Conservation (phyloP, 1,284 basidiomycete genomes). For the Puccinia coronata region DNA sequence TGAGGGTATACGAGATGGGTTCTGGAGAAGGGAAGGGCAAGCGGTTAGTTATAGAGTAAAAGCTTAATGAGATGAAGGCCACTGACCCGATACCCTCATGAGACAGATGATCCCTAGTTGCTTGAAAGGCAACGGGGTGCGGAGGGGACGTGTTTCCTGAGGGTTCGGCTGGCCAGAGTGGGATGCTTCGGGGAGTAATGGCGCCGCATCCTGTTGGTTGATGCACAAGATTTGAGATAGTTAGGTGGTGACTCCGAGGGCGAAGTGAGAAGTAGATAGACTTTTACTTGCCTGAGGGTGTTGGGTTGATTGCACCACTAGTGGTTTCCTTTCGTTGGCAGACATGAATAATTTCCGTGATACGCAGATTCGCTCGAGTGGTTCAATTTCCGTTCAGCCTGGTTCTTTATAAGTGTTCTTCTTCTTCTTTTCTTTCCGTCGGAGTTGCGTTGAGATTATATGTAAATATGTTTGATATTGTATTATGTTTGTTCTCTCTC, state of each 20-base stretch:
- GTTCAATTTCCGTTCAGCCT: no score
- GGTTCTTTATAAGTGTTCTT: no score
- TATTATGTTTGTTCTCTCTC: no score
- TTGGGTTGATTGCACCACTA: not conserved
- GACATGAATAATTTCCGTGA: no score
- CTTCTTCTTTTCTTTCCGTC: no score
- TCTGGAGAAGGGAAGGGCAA: not conserved
- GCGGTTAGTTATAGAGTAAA: not conserved
- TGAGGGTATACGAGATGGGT: constrained; percentile 49
- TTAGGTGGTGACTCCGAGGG: no score
- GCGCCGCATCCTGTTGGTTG: not conserved
- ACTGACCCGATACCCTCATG: constrained; percentile 44
- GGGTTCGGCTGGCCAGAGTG: not conserved
- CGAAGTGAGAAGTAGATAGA: no score
- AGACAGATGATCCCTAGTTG: constrained; percentile 29
- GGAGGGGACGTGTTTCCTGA: not conserved
- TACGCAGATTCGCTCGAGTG: no score
- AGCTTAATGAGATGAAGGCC: not conserved
- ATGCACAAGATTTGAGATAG: not conserved
- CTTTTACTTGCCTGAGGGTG: not conserved
- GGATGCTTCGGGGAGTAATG: not conserved
- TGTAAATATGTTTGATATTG: no score
- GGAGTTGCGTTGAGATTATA: no score
- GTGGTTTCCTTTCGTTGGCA: not conserved
- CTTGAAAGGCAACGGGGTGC: constrained; percentile 34